Conservation (phyloP, 371 early-diverging fungal genomes). For the Actinomucor elegans region DNA sequence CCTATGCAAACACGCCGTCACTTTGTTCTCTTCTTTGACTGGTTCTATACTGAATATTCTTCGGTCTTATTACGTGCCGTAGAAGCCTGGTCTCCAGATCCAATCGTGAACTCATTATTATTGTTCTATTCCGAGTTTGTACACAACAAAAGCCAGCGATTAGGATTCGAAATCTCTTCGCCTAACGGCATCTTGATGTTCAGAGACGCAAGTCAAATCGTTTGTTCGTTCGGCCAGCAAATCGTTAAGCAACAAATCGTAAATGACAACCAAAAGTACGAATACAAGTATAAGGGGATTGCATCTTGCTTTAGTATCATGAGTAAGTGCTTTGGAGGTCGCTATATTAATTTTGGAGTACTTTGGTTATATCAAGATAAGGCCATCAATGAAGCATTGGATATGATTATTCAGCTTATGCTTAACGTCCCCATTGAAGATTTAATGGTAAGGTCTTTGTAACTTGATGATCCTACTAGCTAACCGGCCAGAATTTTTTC, state of each 20-base stretch:
- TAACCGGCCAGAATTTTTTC: no score
- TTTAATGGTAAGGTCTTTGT: slow-evolving; percentile 63
- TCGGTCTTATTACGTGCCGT: slow-evolving; percentile 65
- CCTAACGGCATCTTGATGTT: slow-evolving; percentile 90
- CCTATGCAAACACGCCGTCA: slow-evolving; percentile 64
- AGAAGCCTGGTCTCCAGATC: slow-evolving; percentile 69
- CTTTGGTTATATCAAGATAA: slow-evolving; percentile 88
- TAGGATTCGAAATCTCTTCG: slow-evolving; percentile 84
- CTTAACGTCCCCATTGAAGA: slow-evolving; percentile 71
- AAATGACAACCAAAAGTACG: slow-evolving; percentile 31
- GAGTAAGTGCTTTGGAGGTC: slow-evolving; percentile 71
- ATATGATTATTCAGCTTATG: slow-evolving; percentile 71
- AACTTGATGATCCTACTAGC: no score
- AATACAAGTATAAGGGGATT: slow-evolving; percentile 76
- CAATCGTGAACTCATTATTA: slow-evolving; percentile 68
- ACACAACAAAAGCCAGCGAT: slow-evolving; percentile 76
- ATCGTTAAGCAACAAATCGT: slow-evolving; percentile 31
- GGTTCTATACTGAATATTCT: slow-evolving; percentile 77
- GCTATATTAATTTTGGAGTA: slow-evolving; percentile 92
- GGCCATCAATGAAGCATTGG: slow-evolving; percentile 74
- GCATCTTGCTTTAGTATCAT: slow-evolving; percentile 75
- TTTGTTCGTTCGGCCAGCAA: slow-evolving; percentile 45
- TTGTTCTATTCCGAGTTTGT: slow-evolving; percentile 81
- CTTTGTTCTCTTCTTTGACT: slow-evolving; percentile 79
- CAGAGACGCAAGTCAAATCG: slow-evolving; percentile 76